Conservation (phyloP, 2,329 filamentous ascomycete species). For the Pseudogymnoascus sp. region DNA sequence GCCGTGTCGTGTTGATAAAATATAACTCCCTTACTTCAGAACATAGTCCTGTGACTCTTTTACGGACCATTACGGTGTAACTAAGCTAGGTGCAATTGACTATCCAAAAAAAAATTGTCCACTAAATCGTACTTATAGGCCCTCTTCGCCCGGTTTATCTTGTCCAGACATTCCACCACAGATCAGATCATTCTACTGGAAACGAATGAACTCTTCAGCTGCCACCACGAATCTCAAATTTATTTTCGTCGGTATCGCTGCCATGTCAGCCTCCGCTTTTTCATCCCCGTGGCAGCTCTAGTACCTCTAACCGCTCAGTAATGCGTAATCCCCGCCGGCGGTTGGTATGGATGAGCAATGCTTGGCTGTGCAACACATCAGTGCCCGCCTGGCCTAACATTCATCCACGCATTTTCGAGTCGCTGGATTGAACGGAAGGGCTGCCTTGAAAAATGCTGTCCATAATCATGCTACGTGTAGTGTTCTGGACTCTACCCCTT, state of each 20-base stretch:
- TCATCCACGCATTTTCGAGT: not conserved
- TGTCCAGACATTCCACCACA: not conserved
- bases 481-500: not conserved
- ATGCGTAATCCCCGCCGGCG: not conserved
- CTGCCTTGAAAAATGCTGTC: not conserved
- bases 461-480: not conserved
- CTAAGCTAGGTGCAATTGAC: not conserved
- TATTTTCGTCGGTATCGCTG: not conserved
- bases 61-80: not conserved
- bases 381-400: not conserved
- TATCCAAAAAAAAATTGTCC: not conserved
- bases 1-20: too few species aligned
- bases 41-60: not conserved
- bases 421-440: not conserved
- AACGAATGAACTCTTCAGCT: not conserved
- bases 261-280: not conserved
- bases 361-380: not conserved
- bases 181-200: not conserved
- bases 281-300: not conserved
- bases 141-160: not conserved
- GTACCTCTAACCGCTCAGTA: not conserved
- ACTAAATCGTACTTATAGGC: not conserved
- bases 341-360: not conserved
- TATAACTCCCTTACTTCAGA: not conserved
- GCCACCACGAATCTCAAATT: not conserved